Evolutionary conservation across 2,329 filamentous ascomycete genomes (phyloP).

Genomic region (Daldinia sp.): DNA sequence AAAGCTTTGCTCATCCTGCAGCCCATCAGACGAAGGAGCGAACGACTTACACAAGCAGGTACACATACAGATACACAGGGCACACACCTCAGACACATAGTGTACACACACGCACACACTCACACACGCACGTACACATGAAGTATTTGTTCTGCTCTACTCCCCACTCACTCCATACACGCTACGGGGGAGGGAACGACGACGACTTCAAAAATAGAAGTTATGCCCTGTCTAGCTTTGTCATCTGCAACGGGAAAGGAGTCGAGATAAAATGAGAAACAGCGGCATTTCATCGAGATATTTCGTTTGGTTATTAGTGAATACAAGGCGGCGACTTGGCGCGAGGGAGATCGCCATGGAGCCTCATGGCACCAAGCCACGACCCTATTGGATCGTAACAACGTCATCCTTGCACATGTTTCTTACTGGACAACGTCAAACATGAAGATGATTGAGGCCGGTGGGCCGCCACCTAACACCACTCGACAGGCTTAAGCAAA

Average conservation of each 20-base stretch:
- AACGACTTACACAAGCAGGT: neutral
- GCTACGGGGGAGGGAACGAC: constrained; percentile 9
- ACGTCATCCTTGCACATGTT: constrained; percentile 25
- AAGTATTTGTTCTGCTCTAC: neutral
- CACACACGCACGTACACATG: neutral
- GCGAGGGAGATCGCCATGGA: constrained; percentile 33
- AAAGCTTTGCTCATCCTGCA: constrained; percentile 2
- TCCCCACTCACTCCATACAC: constrained; percentile 3
- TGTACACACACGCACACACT: too few species aligned
- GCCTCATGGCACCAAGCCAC: constrained; percentile 27
- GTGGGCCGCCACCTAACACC: constrained; percentile 30
- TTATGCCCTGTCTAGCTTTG: constrained; percentile 4
- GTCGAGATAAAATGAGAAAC: constrained; percentile 20
- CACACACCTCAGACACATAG: too few species aligned
- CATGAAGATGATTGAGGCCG: constrained; percentile 37
- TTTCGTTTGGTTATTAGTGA: constrained; percentile 12
- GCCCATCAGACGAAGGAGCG: constrained; percentile 10
- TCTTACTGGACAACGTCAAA: constrained; percentile 35
- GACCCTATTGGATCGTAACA: constrained; percentile 21
- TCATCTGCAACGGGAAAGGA: constrained; percentile 11
- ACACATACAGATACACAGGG: neutral
- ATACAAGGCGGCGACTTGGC: constrained; percentile 29
- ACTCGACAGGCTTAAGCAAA: too few species aligned
- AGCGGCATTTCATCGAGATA: constrained; percentile 19
- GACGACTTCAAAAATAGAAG: constrained; percentile 32